Evolutionary conservation across 805 yeast species (phyloP), one percentile per base, ranked within the genome.

Genomic region (Lipomyces spencermartinsiae): DNA sequence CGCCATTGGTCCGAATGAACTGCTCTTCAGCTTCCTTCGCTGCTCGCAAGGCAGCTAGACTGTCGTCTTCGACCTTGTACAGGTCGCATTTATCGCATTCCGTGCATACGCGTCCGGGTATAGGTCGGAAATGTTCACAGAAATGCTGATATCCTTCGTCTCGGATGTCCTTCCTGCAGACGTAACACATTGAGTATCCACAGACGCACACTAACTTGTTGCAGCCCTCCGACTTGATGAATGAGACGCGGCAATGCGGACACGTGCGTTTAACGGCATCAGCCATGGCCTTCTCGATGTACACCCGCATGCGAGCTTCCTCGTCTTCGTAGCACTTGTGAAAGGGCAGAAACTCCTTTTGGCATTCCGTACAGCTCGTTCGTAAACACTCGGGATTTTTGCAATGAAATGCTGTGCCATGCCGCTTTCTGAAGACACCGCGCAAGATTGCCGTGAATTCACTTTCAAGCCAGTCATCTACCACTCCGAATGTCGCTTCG

Each of bases 221-320:
- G 63, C 73, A 70, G 14, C 73, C 73, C 25, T 70, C 73, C 16
- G 71, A 49, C 46, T 70, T 70, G 58, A 70, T 57, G 37, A 70
- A 70, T 22, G 71, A 68, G 29, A 65, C 63, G 29, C 60, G 73
- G 63, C 73, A 70, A n/a, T 49, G 57, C 12, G 73, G 73, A 53
- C 73, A 70, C 9, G 73, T 70, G 10, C 73, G 66, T 53, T 70
- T 70, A n/a, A 70, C 69, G 7, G 73, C 71, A 33, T 70, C 69
- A 6, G 71, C 73, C 73, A 70, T 70, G 14, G 73, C 73, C 10
- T 57, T 46, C 56, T 70, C 73, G 58, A 70, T 63, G 39, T 70
- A 69, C 4, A 70, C 57, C 8, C 73, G 63, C 55, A 62, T 31
- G 19, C 71, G 62, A 56, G 69, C 72, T 55, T 68, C 69, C 35